Conservation (phyloP, 2,329 filamentous ascomycete species). For the Myriosclerotinia duriaeana region DNA sequence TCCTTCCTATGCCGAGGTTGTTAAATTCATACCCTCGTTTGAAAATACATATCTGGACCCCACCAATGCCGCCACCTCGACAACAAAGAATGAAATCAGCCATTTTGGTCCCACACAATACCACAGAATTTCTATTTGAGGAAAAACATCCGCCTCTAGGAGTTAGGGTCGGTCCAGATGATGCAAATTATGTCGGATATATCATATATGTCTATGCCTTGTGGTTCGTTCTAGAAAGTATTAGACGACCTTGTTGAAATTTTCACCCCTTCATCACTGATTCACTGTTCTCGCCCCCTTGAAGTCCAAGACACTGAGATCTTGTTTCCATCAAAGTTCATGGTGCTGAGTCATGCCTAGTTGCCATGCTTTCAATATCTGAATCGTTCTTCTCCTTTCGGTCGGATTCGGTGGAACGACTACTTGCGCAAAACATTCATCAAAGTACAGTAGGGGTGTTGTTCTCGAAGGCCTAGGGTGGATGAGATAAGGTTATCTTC, state of each 20-base stretch:
- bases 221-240: not conserved
- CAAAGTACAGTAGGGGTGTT: too few relatives aligned
- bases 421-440: too few relatives aligned
- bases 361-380: not conserved
- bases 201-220: not conserved
- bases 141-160: conserved; percentile 11
- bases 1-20: conserved; percentile 16
- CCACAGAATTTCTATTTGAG: conserved; percentile 3
- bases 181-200: not conserved
- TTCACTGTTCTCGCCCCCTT: not conserved
- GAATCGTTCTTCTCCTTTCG: not conserved
- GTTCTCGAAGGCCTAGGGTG: too few relatives aligned
- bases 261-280: not conserved
- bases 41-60: not conserved
- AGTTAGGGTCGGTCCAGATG: not conserved
- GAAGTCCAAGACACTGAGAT: not conserved
- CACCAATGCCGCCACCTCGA: conserved; percentile 16
- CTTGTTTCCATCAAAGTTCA: not conserved
- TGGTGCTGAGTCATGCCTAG: too few relatives aligned
- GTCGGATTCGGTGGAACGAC: not conserved
- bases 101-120: conserved; percentile 3
- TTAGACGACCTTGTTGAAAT: not conserved
- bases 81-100: not conserved
- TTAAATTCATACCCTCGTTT: not conserved
- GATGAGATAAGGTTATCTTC: not conserved